Conservation (phyloP, 768 basidiomycete genomes). For the Podaxis sp. region DNA sequence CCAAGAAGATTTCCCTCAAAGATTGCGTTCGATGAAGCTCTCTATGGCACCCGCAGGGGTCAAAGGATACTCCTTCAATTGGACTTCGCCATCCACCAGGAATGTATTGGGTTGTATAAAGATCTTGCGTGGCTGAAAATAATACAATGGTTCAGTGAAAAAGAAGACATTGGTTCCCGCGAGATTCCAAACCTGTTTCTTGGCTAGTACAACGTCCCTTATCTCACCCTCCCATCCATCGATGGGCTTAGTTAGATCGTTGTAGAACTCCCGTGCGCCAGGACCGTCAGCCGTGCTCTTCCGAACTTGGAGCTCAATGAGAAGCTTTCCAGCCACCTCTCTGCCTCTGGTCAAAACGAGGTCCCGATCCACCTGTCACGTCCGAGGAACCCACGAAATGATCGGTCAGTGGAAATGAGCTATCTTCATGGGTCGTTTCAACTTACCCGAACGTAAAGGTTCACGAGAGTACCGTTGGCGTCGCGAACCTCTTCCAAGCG, state of each 20-base stretch:
- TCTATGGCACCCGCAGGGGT: conserved; percentile 72
- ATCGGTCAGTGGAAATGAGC: not conserved
- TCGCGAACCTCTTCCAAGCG: conserved; percentile 64
- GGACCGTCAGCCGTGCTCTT: conserved; percentile 83
- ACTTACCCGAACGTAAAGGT: conserved; percentile 66
- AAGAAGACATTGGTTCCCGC: conserved; percentile 5
- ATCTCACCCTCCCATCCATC: conserved; percentile 72
- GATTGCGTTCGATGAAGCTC: conserved; percentile 71
- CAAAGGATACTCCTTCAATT: conserved; percentile 75
- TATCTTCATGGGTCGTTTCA: conserved; percentile 5
- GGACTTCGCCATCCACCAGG: conserved; percentile 60
- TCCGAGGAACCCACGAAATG: not conserved
- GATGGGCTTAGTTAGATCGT: conserved; percentile 69
- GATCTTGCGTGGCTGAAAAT: conserved; percentile 68
- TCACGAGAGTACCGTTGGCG: conserved; percentile 51
- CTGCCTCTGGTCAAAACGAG: conserved; percentile 63
- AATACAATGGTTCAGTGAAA: not conserved
- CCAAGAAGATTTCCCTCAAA: conserved; percentile 29
- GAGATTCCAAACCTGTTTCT: conserved; percentile 54
- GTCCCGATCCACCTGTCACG: conserved; percentile 61
- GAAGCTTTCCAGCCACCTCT: conserved; percentile 64
- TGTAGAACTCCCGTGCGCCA: conserved; percentile 78
- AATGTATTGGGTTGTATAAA: conserved; percentile 83
- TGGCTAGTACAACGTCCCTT: conserved; percentile 70
- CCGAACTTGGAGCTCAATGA: conserved; percentile 77